phyloP scores from a whole-genome alignment of 768 basidiomycete genomes.

The Crassisporium funariophilum region DNA sequence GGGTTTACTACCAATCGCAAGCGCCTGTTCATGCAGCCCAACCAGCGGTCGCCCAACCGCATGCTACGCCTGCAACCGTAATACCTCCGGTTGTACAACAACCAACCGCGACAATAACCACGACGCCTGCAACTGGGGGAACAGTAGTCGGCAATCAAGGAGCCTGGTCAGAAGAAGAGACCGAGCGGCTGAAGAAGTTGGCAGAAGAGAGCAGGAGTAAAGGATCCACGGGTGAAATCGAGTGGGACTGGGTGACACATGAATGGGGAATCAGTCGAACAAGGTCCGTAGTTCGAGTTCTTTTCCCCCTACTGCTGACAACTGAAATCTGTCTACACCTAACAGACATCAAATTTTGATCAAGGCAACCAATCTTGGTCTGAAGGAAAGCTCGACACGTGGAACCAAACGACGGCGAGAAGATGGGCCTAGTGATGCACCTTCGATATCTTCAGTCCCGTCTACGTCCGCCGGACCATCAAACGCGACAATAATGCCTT shows the following conservation, averaged over 20 bases:
- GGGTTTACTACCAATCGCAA: slow-evolving; percentile 15
- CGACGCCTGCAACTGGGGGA: slow-evolving; percentile 34
- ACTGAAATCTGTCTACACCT: slow-evolving; percentile 1
- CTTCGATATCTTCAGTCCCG: slow-evolving; percentile 30
- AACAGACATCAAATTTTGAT: slow-evolving; percentile 79
- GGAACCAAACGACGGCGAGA: slow-evolving; percentile 56
- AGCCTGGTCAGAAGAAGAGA: slow-evolving; percentile 80
- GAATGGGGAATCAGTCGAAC: slow-evolving; percentile 77
- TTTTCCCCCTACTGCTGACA: background rate
- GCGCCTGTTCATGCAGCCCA: slow-evolving; percentile 15
- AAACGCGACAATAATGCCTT: slow-evolving; percentile 32
- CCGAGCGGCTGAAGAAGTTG: slow-evolving; percentile 64
- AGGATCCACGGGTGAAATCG: slow-evolving; percentile 58
- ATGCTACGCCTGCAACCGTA: slow-evolving; percentile 18
- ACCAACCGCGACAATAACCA: slow-evolving; percentile 28
- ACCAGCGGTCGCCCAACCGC: slow-evolving; percentile 19
- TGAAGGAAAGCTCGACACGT: slow-evolving; percentile 72
- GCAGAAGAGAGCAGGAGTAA: slow-evolving; percentile 65
- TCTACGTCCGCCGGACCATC: slow-evolving; percentile 30
- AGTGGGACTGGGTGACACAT: slow-evolving; percentile 78
- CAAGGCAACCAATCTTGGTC: slow-evolving; percentile 75
- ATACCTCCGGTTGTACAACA: slow-evolving; percentile 23
- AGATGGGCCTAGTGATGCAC: slow-evolving; percentile 27
- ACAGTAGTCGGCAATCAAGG: slow-evolving; percentile 56
- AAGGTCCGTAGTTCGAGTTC: slow-evolving; percentile 45